These are phyloP conservation scores for Rhipidocladum racemiflorum DNA, from an alignment of 176 grass and related monocot genomes.

Conservation along the genomic window DNA sequence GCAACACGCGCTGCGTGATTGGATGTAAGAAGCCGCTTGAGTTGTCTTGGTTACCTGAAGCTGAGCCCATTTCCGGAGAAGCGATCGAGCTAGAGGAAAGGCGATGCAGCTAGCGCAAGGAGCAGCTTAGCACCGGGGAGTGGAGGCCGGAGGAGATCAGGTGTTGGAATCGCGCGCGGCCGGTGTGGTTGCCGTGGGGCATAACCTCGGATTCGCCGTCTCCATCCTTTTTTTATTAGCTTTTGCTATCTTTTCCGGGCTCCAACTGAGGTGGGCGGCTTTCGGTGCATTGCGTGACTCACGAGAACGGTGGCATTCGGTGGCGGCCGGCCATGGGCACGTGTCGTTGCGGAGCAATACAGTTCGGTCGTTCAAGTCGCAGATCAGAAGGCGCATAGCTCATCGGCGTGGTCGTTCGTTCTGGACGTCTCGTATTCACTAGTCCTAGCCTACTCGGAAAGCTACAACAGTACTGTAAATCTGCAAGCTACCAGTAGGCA, in stretches of 20 bases:
- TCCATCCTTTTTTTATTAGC: background rate
- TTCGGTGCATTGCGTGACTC: background rate
- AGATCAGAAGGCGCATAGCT: background rate
- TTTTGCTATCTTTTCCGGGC: background rate
- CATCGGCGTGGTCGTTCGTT: background rate
- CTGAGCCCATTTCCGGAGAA: slow-evolving; percentile 35
- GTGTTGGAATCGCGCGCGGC: background rate
- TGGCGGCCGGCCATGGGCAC: background rate
- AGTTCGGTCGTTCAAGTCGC: background rate
- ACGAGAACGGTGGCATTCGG: slow-evolving; percentile 2
- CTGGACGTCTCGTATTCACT: background rate
- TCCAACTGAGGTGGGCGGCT: slow-evolving; percentile 39
- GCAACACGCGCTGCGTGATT: background rate
- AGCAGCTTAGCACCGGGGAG: background rate
- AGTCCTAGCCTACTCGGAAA: background rate
- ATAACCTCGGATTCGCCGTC: background rate
- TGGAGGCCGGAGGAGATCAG: background rate
- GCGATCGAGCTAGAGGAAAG: background rate
- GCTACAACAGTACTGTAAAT: too few species aligned
- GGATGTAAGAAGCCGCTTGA: background rate
- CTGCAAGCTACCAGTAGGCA: too few species aligned
- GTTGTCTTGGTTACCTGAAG: slow-evolving; percentile 28
- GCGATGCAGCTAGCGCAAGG: background rate
- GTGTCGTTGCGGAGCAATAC: background rate
- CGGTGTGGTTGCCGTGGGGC: background rate